Percentiles rank a stretch among this genome's conserved stretches.
phyloP scores from a whole-genome alignment of 108 stramenopile species.

The Cyclotella sp. region DNA sequence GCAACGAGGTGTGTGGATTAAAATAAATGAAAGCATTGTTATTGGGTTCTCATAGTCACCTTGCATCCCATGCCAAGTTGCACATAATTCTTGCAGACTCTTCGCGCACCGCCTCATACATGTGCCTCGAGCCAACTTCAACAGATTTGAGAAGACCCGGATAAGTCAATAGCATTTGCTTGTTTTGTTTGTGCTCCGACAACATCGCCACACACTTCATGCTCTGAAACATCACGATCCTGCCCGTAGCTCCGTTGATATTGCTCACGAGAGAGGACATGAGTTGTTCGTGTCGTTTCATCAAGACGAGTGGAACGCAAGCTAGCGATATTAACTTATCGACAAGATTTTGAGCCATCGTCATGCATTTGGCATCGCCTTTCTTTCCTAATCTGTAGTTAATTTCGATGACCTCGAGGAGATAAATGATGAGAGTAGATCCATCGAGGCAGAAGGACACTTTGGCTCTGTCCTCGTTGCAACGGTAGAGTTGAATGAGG shows the following conservation, averaged over 20 bases:
- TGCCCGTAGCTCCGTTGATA: slow-evolving; percentile 34
- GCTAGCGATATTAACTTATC: slow-evolving; percentile 20
- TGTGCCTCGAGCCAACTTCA: slow-evolving; percentile 41
- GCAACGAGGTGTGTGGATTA: background rate
- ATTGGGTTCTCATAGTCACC: background rate
- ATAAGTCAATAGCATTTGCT: slow-evolving; percentile 25
- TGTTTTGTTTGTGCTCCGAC: slow-evolving; percentile 45
- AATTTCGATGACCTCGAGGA: slow-evolving; percentile 46
- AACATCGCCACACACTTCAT: slow-evolving; percentile 39
- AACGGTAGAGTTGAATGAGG: slow-evolving; percentile 35
- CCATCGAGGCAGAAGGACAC: slow-evolving; percentile 43
- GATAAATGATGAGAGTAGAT: slow-evolving; percentile 29
- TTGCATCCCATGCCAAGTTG: slow-evolving; percentile 39
- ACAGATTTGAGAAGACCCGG: slow-evolving; percentile 28
- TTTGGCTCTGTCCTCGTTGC: slow-evolving; percentile 30
- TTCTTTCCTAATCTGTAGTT: slow-evolving; percentile 42
- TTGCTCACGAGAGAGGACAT: slow-evolving; percentile 32
- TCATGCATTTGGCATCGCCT: slow-evolving; percentile 36
- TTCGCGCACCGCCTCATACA: slow-evolving; percentile 33
- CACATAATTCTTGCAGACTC: slow-evolving; percentile 40
- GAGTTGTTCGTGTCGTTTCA: slow-evolving; percentile 26
- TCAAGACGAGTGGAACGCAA: slow-evolving; percentile 28
- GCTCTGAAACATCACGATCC: slow-evolving; percentile 38
- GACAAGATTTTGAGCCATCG: slow-evolving; percentile 31
- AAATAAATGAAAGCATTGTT: background rate